phyloP scores from a whole-genome alignment of 371 early-diverging fungal species.

The Syncephalastrum sp. region DNA sequence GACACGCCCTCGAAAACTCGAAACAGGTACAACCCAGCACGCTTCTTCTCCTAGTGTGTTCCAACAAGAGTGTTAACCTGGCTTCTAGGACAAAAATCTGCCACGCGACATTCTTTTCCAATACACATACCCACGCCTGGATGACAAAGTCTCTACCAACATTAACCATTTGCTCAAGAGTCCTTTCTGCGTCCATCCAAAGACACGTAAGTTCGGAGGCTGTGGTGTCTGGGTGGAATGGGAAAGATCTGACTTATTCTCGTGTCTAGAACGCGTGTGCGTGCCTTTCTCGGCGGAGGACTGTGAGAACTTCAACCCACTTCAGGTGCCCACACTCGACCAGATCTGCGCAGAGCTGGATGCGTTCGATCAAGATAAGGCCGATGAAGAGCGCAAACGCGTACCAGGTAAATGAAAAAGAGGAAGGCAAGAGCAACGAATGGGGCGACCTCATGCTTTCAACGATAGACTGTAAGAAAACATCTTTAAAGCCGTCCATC shows the following conservation, averaged over 20 bases:
- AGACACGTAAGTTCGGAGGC: slow-evolving; percentile 63
- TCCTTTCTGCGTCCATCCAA: slow-evolving; percentile 99
- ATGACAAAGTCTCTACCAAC: slow-evolving; percentile 89
- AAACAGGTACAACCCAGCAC: background rate
- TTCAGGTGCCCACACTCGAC: slow-evolving; percentile 71
- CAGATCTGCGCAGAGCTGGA: slow-evolving; percentile 63
- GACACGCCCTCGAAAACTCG: slow-evolving; percentile 22
- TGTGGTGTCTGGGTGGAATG: background rate
- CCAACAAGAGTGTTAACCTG: background rate
- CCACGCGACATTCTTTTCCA: slow-evolving; percentile 82
- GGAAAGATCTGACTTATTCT: too few relatives aligned
- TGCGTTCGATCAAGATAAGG: slow-evolving; percentile 26
- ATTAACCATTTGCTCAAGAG: slow-evolving; percentile 98
- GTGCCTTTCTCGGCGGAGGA: slow-evolving; percentile 80
- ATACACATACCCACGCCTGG: slow-evolving; percentile 92
- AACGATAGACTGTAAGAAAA: slow-evolving; percentile 55
- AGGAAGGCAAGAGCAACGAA: too few relatives aligned
- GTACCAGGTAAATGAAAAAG: slow-evolving; percentile 30
- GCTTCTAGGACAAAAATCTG: slow-evolving; percentile 1
- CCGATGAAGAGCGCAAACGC: slow-evolving; percentile 23
- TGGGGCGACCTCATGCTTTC: background rate
- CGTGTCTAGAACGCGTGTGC: slow-evolving; percentile 75
- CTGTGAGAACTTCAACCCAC: slow-evolving; percentile 84
- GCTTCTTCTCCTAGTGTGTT: too few relatives aligned
- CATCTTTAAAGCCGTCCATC: slow-evolving; percentile 59